Conservation (phyloP, 164 flowering plant genomes). For the Echeveria elegans region DNA sequence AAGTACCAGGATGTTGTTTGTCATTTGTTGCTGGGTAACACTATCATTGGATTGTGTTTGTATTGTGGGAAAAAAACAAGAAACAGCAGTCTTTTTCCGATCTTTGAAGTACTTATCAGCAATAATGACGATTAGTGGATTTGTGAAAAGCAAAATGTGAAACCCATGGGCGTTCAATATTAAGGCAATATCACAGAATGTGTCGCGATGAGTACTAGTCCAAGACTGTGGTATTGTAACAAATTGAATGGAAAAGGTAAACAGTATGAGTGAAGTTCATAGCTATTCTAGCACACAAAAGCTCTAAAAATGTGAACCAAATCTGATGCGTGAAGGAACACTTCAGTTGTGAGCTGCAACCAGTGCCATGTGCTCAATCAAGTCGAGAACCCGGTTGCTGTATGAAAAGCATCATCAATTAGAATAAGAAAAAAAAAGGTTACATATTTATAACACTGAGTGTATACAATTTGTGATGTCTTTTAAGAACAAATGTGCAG, state of each 20-base stretch:
- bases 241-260: background rate
- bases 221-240: background rate
- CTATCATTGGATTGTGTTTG: background rate
- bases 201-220: background rate
- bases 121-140: no score
- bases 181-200: no score
- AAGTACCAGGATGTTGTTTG: background rate
- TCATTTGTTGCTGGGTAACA: no score
- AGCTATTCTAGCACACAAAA: background rate
- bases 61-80: background rate
- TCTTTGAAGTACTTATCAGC: background rate
- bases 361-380: constrained; percentile 70
- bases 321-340: background rate
- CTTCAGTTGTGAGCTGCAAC: constrained; percentile 30
- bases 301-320: background rate
- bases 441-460: no score
- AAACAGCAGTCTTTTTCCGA: background rate
- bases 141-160: no score
- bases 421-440: background rate
- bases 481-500: background rate
- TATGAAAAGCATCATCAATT: constrained; percentile 2
- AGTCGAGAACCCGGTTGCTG: constrained; percentile 74
- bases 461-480: no score
- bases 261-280: background rate
- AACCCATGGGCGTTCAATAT: no score